Conservation (phyloP, 2,329 filamentous ascomycete genomes). For the Cucurbitaria berberidis region DNA sequence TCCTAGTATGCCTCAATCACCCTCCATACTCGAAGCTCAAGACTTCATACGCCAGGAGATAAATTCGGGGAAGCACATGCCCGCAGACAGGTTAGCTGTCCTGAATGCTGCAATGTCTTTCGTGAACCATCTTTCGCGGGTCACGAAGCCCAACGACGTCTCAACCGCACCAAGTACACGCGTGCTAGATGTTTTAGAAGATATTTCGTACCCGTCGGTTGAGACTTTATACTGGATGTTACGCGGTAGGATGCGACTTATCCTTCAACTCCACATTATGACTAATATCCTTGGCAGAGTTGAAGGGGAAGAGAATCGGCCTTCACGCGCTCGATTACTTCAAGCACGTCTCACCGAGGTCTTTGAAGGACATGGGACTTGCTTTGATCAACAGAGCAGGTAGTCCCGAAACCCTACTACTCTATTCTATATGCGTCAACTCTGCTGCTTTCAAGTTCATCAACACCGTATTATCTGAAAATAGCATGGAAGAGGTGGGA, state of each 20-base stretch:
- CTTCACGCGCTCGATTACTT: slow-evolving; percentile 26
- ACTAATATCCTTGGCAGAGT: slow-evolving; percentile 7
- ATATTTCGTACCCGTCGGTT: slow-evolving; percentile 12
- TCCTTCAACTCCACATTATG: background rate
- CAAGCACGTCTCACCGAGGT: slow-evolving; percentile 27
- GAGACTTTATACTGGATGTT: slow-evolving; percentile 28
- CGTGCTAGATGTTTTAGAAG: slow-evolving; percentile 14
- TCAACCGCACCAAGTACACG: background rate
- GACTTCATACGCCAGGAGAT: slow-evolving; percentile 23
- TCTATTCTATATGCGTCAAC: slow-evolving; percentile 32
- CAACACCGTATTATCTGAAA: slow-evolving; percentile 16
- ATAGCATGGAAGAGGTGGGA: slow-evolving; percentile 12
- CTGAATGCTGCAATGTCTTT: slow-evolving; percentile 25
- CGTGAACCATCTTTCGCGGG: slow-evolving; percentile 17
- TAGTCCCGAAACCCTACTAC: slow-evolving; percentile 20
- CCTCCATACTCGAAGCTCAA: slow-evolving; percentile 20
- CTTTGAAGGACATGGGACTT: slow-evolving; percentile 24
- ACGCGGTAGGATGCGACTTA: slow-evolving; percentile 11
- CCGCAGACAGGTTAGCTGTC: slow-evolving; percentile 19
- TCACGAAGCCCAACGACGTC: background rate
- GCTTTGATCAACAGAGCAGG: slow-evolving; percentile 20
- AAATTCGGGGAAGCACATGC: slow-evolving; percentile 11
- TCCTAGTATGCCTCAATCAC: slow-evolving; percentile 16
- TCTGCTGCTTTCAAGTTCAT: slow-evolving; percentile 27
- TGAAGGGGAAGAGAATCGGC: slow-evolving; percentile 21